These are phyloP conservation scores for Oryza meridionalis DNA, from an alignment of 176 grass and related monocot genomes.

Conservation along the genomic window DNA sequence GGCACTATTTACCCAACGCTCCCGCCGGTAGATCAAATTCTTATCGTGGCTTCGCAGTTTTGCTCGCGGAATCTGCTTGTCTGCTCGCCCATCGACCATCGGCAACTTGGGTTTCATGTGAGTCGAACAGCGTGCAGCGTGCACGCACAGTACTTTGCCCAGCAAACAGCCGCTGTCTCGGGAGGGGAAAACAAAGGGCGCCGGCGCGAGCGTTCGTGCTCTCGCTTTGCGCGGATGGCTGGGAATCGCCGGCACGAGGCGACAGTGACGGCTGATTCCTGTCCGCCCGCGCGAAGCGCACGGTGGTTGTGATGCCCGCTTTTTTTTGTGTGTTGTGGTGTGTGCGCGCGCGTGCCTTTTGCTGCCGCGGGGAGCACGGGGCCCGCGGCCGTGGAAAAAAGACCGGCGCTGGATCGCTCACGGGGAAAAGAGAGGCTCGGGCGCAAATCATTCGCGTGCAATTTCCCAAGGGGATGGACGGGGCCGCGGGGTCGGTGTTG, in stretches of 20 bases:
- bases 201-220: too few species aligned
- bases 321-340: background rate
- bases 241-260: constrained; percentile 40
- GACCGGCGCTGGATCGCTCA: background rate
- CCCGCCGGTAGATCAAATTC: background rate
- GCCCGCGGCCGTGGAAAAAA: background rate
- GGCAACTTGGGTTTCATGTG: constrained; percentile 3
- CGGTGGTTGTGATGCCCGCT: background rate
- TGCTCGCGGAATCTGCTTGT: background rate
- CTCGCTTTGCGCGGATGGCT: constrained; percentile 44
- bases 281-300: too few species aligned
- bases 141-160: background rate
- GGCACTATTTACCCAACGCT: background rate
- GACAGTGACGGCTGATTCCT: background rate
- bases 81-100: background rate
- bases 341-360: background rate
- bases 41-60: background rate
- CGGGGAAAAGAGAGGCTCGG: background rate
- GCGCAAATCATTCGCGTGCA: background rate
- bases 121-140: background rate
- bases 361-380: background rate
- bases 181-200: too few species aligned
- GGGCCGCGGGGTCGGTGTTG: background rate
- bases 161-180: constrained; percentile 9
- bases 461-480: background rate